A percentile compares a stretch with the other conserved stretches of the same genome.
These are phyloP conservation scores for Mortierella alpina DNA, from an alignment of 192 early-diverging fungal species.

Conservation along the genomic window DNA sequence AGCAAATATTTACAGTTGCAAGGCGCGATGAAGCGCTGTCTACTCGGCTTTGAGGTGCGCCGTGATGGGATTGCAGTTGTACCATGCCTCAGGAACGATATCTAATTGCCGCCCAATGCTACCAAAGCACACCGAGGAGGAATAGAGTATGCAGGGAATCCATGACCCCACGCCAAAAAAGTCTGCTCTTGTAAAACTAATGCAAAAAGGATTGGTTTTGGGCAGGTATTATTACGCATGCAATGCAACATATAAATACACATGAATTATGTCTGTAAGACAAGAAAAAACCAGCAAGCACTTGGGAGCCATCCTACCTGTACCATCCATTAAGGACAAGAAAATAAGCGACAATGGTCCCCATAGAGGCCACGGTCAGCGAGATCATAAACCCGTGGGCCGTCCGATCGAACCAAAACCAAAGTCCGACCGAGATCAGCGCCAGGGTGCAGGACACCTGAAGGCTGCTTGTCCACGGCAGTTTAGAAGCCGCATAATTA, in stretches of 20 bases:
- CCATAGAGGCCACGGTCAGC: conserved; percentile 60
- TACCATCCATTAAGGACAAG: conserved; percentile 73
- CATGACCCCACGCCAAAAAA: conserved; percentile 74
- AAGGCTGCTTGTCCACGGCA: conserved; percentile 68
- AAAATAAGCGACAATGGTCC: conserved; percentile 66
- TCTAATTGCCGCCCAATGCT: conserved; percentile 73
- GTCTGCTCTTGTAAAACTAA: conserved; percentile 74
- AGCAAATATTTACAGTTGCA: not conserved
- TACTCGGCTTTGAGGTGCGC: conserved; percentile 21
- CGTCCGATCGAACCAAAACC: conserved; percentile 81
- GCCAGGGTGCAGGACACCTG: conserved; percentile 70
- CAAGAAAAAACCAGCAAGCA: not conserved
- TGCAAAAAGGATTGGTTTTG: not conserved
- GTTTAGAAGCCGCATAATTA: conserved; percentile 73
- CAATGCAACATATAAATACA: not conserved
- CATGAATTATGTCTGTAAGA: not conserved
- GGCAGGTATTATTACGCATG: not conserved
- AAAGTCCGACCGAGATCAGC: conserved; percentile 69
- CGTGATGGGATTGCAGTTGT: not conserved
- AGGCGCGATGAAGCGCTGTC: not conserved
- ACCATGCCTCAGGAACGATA: conserved; percentile 57
- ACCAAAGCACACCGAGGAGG: conserved; percentile 72
- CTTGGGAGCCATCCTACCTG: conserved; percentile 52
- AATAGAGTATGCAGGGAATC: conserved; percentile 68
- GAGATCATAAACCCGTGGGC: conserved; percentile 72